Base-by-base conservation (phyloP, 805 yeast genomes). In the Yamadazyma kitorensis region DNA sequence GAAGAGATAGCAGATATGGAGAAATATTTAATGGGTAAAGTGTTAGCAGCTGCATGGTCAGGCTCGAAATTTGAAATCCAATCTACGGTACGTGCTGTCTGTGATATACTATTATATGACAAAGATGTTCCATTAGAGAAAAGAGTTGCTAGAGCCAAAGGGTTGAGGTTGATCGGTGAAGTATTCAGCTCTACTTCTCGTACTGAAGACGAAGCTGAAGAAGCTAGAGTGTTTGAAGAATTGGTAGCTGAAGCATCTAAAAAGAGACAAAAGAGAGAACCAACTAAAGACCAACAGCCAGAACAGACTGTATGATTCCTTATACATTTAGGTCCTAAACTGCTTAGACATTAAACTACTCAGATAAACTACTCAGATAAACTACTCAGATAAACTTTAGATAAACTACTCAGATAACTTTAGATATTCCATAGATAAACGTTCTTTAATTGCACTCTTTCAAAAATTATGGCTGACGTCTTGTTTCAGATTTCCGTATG, bases 1-100 rank as follows among this genome's bases (percentile, higher is more conserved):
- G 85, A 79, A 44, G 82, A 79, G 35, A 41, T 79, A 16, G 86
- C 86, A 2, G 82, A 80, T 40, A 72, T 80, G 67, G 91, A 84
- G 51, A 80, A 82, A 53, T 68, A 80, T 20, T 60, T 85, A 44
- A 79, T 83, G 70, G 93, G 91, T 14, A 85, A 84, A 55, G 85
- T 84, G 13, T 61, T 85, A 22, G 82, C 85, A 6, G 91, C 89
- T 2, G 93, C 93, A 6, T 85, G 94, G 94, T 78, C 78, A 9
- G 87, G 91, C 0, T 79, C 89, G 9, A 81, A 75, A 50, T 83
- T 78, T 52, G 94, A 85, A 55, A 84, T 85, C 34, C 83, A 80
- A 54, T 70, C 82, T 10, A 82, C 87, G 0, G 68, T 82, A 34
- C 74, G 86, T 45, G 76, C 70, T 9, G 93, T 84, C 9, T 83